Base-by-base conservation (phyloP, 2,329 filamentous ascomycete species). In the Sarocladium brachiariae region DNA sequence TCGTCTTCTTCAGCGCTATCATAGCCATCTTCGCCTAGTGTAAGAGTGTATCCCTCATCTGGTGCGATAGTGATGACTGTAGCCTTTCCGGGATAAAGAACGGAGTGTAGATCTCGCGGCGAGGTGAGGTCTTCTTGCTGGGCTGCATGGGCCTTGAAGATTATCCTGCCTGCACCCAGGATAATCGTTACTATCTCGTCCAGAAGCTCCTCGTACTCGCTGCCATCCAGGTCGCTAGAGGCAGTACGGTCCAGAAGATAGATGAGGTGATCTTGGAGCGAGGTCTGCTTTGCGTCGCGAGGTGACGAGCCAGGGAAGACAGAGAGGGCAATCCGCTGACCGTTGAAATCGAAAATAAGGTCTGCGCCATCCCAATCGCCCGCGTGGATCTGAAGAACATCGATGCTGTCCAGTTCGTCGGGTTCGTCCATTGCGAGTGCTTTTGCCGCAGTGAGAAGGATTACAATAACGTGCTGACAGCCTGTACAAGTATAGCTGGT, bases 291-390 rank as follows among this genome's bases (percentile, higher is more conserved):
- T 19, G 5, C 16, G 43, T 55, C 50, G 38, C 43, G 38, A 23
- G 49, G 31, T 35, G 52, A 52, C 23, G 52, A 54, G 51, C 50
- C 50, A 9, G 56, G 53, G 45, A 59, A 56, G 31, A 57, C 53
- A 18, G 57, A 58, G 10, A 59, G 54, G 35, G 54, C 34, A 23
- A 59, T 57, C 47, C 39, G 53, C 48, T 50, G 47, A 51, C 49
- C 51, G 45, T 58, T 58, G 52, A 55, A 58, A 25, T 49, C 33
- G 47, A 57, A 60, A 33, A 56, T 45, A n/a, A 59, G 55, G n/a
- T 59, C 58, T 50, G 58, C 58, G 21, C 58, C 56, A 35, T 58
- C 56, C 18, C 54, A 55, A 38, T 58, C 54, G 53, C 58, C 57
- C 16, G 35, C 52, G 48, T 60, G 51, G 21, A 60, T 38, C 50